Evolutionary conservation across 1,139 yeast genomes (phyloP).

Genomic region (Geotrichum histeridarum): DNA sequence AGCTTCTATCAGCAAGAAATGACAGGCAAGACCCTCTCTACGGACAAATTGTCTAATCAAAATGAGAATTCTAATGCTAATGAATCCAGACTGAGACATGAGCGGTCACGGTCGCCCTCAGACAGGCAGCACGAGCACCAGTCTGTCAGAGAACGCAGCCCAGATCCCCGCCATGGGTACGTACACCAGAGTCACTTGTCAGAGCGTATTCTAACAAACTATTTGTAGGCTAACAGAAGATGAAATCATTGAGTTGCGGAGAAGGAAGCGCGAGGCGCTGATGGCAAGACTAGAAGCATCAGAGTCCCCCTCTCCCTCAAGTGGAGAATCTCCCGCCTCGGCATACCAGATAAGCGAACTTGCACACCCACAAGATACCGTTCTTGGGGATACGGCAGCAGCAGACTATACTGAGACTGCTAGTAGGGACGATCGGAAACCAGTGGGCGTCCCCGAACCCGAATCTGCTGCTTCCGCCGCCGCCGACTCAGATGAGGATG

Average conservation of each 20-base stretch:
- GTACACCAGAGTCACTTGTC: too few species aligned
- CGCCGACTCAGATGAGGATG: constrained; percentile 7
- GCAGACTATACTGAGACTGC: neutral
- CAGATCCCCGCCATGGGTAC: neutral
- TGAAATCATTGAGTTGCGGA: constrained; percentile 31
- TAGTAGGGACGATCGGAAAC: neutral
- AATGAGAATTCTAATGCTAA: neutral
- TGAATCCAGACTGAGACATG: constrained; percentile 5
- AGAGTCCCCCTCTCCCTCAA: neutral
- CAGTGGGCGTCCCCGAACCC: neutral
- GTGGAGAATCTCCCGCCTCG: neutral
- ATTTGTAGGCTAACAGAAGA: constrained; percentile 19
- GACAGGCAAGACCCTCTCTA: constrained; percentile 4
- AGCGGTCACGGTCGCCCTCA: constrained; percentile 10
- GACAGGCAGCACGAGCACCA: neutral
- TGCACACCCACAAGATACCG: neutral
- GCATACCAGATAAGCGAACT: neutral
- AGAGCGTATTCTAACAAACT: neutral
- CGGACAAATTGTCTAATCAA: neutral
- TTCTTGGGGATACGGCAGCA: neutral
- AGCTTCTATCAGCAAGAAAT: neutral
- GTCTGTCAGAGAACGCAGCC: neutral
- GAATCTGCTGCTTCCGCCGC: neutral
- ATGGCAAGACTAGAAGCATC: constrained; percentile 7
- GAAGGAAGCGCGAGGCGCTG: constrained; percentile 37